phyloP scores from a whole-genome alignment of 768 basidiomycete genomes.

The Tulasnella calospora region DNA sequence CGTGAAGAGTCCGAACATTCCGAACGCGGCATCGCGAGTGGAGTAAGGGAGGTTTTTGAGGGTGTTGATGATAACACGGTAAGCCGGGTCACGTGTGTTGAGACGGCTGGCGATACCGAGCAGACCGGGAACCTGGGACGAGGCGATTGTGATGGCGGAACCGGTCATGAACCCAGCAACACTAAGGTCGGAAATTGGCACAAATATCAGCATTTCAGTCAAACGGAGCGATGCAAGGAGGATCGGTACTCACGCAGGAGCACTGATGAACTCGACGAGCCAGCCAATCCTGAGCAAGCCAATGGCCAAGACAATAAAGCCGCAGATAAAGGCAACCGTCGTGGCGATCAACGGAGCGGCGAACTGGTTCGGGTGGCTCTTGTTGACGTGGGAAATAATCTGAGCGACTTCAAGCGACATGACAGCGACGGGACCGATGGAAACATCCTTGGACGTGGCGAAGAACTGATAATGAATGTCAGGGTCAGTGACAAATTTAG shows the following conservation, averaged over 20 bases:
- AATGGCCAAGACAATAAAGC: conserved; percentile 85
- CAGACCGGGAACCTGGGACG: conserved; percentile 81
- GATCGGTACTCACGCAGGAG: conserved; percentile 60
- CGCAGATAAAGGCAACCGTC: conserved; percentile 76
- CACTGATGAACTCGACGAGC: conserved; percentile 91
- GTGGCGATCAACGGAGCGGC: conserved; percentile 72
- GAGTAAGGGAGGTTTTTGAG: conserved; percentile 73
- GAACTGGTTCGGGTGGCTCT: conserved; percentile 45
- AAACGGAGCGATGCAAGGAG: too few species aligned
- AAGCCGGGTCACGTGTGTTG: conserved; percentile 82
- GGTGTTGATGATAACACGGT: conserved; percentile 86
- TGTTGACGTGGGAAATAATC: conserved; percentile 64
- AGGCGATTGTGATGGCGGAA: conserved; percentile 87
- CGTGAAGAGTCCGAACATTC: conserved; percentile 60
- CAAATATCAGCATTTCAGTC: neutral
- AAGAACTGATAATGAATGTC: conserved; percentile 57
- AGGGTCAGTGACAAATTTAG: neutral
- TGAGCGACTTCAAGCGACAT: conserved; percentile 86
- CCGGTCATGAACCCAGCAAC: conserved; percentile 79
- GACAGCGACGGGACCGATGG: conserved; percentile 98
- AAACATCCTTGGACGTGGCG: conserved; percentile 96
- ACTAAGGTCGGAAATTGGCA: neutral
- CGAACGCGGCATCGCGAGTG: conserved; percentile 82
- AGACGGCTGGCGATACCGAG: conserved; percentile 78
- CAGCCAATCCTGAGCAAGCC: conserved; percentile 88